A percentile compares a stretch with the other conserved stretches of the same genome.
Conservation (phyloP, 257 asterid species). For the Ligustrum vulgare region DNA sequence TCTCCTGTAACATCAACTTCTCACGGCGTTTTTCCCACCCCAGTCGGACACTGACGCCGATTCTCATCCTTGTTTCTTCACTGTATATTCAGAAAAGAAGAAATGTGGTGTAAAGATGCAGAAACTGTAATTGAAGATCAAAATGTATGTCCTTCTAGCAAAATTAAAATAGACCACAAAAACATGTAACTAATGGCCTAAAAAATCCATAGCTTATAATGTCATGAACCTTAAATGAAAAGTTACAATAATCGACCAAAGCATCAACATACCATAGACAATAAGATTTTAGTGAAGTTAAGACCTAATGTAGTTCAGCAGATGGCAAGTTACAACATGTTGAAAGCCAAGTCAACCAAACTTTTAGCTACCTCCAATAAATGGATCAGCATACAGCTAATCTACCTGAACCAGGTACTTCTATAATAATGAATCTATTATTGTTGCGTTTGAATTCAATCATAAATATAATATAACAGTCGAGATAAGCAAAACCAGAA, state of each 20-base stretch:
- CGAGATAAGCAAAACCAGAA: not conserved
- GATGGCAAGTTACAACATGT: not conserved
- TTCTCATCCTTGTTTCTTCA: conserved; percentile 73
- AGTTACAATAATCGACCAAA: conserved; percentile 1
- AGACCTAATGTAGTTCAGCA: not conserved
- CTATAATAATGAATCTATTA: conserved; percentile 4
- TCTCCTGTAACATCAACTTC: conserved; percentile 71
- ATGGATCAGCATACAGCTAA: not conserved
- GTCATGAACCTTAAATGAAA: not conserved
- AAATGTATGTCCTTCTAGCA: not conserved
- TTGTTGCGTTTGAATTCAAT: not conserved
- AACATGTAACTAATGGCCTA: not conserved
- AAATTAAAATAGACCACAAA: not conserved
- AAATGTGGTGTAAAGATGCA: conserved; percentile 10
- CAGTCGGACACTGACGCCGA: conserved; percentile 76
- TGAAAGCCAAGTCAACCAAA: not conserved
- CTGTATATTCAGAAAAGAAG: conserved; percentile 38
- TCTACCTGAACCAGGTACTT: conserved; percentile 11
- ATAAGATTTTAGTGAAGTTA: not conserved
- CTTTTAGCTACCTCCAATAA: conserved; percentile 7
- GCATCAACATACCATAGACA: not conserved
- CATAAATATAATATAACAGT: not conserved
- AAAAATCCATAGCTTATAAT: not conserved
- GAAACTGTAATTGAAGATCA: not conserved
- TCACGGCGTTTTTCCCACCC: conserved; percentile 92